Evolutionary conservation across 2,329 filamentous ascomycete species (phyloP).

Genomic region (Pseudocercospora fijiensis): DNA sequence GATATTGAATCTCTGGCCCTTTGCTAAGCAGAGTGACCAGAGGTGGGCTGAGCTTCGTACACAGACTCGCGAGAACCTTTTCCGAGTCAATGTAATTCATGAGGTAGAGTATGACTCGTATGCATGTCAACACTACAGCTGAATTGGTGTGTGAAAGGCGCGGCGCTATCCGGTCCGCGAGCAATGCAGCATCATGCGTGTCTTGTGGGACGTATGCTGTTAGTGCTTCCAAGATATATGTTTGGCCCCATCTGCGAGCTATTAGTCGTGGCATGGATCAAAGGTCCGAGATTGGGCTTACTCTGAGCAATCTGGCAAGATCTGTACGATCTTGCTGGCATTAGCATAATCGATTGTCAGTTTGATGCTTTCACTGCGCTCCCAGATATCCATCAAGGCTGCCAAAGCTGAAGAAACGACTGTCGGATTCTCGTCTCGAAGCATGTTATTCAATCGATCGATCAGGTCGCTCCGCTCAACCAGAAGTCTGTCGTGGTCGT

Average conservation of each 20-base stretch:
- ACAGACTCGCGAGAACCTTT: conserved; percentile 81
- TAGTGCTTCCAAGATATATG: conserved; percentile 93
- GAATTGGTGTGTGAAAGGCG: conserved; percentile 96
- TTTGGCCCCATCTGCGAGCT: conserved; percentile 84
- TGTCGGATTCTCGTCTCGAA: conserved; percentile 94
- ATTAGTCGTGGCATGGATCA: conserved; percentile 26
- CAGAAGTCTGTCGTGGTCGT: conserved; percentile 89
- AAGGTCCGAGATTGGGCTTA: conserved; percentile 50
- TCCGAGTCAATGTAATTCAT: conserved; percentile 98
- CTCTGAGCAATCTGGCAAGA: conserved; percentile 95
- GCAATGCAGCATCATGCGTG: conserved; percentile 76
- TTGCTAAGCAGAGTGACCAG: conserved; percentile 93
- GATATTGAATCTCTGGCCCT: conserved; percentile 96
- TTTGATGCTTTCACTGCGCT: conserved; percentile 94
- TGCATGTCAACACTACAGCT: conserved; percentile 91
- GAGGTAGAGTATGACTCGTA: conserved; percentile 91
- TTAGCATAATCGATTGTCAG: conserved; percentile 97
- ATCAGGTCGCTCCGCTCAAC: conserved; percentile 92
- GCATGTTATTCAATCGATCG: conserved; percentile 80
- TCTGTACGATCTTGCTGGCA: conserved; percentile 96
- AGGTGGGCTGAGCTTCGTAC: conserved; percentile 89
- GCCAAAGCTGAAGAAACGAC: conserved; percentile 94
- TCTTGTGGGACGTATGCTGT: conserved; percentile 98
- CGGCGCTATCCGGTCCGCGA: conserved; percentile 93
- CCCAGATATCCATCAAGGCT: conserved; percentile 95